A percentile compares a stretch with the other conserved stretches of the same genome.
These are phyloP conservation scores for Lactarius deliciosus DNA, from an alignment of 768 basidiomycete species.

Conservation along the genomic window DNA sequence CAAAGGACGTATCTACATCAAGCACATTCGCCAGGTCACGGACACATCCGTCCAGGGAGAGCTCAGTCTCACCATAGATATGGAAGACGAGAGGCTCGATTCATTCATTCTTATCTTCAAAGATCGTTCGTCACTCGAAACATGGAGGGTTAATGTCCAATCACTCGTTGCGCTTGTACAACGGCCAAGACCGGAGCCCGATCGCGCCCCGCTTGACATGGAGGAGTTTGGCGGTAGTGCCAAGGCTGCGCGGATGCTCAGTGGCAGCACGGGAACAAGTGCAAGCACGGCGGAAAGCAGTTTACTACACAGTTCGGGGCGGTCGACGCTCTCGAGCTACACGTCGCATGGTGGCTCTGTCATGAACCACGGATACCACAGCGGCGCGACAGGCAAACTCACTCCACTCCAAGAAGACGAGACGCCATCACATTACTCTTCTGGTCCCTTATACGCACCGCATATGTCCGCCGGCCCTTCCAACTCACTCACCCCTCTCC, in stretches of 20 bases:
- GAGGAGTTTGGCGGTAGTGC: constrained; percentile 79
- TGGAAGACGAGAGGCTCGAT: constrained; percentile 93
- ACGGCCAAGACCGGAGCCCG: constrained; percentile 40
- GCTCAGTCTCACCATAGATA: constrained; percentile 93
- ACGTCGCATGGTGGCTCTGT: constrained; percentile 47
- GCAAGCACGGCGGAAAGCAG: constrained; percentile 61
- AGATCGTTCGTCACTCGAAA: constrained; percentile 82
- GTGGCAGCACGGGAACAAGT: constrained; percentile 63
- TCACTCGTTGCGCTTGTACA: constrained; percentile 73
- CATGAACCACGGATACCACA: constrained; percentile 20
- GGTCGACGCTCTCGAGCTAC: constrained; percentile 71
- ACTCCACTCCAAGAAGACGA: constrained; percentile 30
- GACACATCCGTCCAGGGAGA: constrained; percentile 77
- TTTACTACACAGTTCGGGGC: constrained; percentile 57
- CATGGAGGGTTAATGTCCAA: constrained; percentile 85
- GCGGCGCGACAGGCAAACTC: constrained; percentile 26
- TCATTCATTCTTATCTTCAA: constrained; percentile 96
- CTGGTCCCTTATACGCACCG: constrained; percentile 38
- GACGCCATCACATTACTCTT: constrained; percentile 18
- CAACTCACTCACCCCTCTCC: constrained; percentile 76
- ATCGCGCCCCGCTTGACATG: constrained; percentile 35
- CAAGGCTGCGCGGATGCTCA: constrained; percentile 78
- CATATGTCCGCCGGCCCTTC: constrained; percentile 72
- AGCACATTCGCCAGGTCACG: constrained; percentile 88
- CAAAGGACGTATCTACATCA: constrained; percentile 93